A percentile compares a stretch with the other conserved stretches of the same genome.
Conservation (phyloP, 495 filamentous ascomycete species). For the Xylaria castorea region DNA sequence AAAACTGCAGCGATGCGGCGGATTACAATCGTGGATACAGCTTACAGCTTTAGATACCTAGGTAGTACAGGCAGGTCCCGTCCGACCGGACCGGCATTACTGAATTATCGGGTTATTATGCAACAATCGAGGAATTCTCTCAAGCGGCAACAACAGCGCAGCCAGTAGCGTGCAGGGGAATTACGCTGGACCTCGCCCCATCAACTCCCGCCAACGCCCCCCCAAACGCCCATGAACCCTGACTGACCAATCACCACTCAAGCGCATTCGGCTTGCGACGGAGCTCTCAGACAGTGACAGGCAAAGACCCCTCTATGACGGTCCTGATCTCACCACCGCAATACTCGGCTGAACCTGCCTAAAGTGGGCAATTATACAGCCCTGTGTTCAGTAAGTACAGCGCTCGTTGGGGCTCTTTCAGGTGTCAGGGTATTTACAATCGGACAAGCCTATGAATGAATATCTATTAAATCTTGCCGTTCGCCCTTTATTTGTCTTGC, state of each 20-base stretch:
- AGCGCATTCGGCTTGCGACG: slow-evolving; percentile 24
- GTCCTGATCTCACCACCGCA: not conserved
- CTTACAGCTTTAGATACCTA: not conserved
- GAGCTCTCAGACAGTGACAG: slow-evolving; percentile 7
- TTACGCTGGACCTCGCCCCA: slow-evolving; percentile 4
- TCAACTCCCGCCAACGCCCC: not conserved
- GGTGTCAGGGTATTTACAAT: slow-evolving; percentile 6
- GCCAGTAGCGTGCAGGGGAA: slow-evolving; percentile 19
- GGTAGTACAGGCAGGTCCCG: not conserved
- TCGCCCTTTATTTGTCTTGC: not conserved
- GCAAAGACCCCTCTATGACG: slow-evolving; percentile 15
- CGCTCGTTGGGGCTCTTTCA: not conserved
- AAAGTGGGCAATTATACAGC: slow-evolving; percentile 13
- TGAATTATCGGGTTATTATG: not conserved
- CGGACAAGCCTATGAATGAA: not conserved
- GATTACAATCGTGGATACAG: slow-evolving; percentile 14
- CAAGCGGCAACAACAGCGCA: not conserved
- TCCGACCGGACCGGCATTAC: not conserved
- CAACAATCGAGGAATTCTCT: slow-evolving; percentile 16
- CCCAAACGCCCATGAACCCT: not conserved
- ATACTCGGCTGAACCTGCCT: slow-evolving; percentile 20
- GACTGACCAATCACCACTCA: slow-evolving; percentile 16
- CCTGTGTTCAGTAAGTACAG: slow-evolving; percentile 1
- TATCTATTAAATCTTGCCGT: slow-evolving; percentile 6
- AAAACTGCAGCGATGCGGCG: slow-evolving; percentile 5